A percentile compares a stretch with the other conserved stretches of the same genome.
phyloP scores from a whole-genome alignment of 345 rosid species.

The Laguncularia racemosa region DNA sequence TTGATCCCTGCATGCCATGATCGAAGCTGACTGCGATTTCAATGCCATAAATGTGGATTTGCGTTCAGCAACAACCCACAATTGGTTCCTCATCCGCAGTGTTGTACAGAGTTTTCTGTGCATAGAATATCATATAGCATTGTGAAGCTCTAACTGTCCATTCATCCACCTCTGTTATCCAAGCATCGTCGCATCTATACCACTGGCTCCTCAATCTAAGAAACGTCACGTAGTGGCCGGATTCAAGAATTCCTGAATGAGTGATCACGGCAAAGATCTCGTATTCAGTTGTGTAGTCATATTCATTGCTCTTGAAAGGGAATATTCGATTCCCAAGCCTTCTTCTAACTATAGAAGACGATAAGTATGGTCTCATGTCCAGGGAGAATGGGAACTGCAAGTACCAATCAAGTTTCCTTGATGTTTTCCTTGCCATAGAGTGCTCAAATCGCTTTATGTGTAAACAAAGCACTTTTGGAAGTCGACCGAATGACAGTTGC shows the following conservation, averaged over 20 bases:
- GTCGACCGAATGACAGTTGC: conserved; percentile 85
- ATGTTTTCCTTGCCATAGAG: conserved; percentile 50
- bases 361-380: conserved; percentile 74
- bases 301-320: conserved; percentile 51
- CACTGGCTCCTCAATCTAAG: conserved; percentile 62
- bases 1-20: too few species aligned
- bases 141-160: conserved; percentile 75
- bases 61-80: conserved; percentile 45
- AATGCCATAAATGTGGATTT: background rate
- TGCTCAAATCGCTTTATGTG: conserved; percentile 92
- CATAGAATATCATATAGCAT: conserved; percentile 86
- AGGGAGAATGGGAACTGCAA: conserved; percentile 78
- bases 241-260: conserved; percentile 78
- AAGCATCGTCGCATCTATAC: conserved; percentile 93
- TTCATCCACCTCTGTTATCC: conserved; percentile 88
- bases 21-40: conserved; percentile 12
- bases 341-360: conserved; percentile 64
- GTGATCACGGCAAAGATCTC: conserved; percentile 84
- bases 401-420: conserved; percentile 65
- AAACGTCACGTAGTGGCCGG: conserved; percentile 83
- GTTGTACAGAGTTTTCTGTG: conserved; percentile 52
- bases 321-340: conserved; percentile 68
- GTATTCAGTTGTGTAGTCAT: conserved; percentile 47
- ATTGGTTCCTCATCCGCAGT: conserved; percentile 42
- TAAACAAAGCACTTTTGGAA: conserved; percentile 75